Conservation (phyloP, 2,329 filamentous ascomycete genomes). For the Beauveria rudraprayagi region DNA sequence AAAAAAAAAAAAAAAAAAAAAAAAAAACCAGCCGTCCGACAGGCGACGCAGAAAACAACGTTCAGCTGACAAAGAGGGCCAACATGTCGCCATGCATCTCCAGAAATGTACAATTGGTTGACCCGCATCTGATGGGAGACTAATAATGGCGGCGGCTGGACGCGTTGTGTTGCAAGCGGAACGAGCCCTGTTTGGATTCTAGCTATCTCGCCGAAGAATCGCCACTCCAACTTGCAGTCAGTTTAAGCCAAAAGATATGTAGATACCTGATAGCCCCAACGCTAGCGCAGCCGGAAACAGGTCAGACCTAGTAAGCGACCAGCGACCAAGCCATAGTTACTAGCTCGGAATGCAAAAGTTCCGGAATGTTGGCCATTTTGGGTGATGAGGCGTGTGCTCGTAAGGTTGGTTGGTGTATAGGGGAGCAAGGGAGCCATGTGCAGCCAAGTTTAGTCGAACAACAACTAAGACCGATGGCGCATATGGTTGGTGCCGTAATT, state of each 20-base stretch:
- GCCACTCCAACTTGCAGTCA: neutral
- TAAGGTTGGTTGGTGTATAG: neutral
- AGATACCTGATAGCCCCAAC: neutral
- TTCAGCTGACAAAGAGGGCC: neutral
- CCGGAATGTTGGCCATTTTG: constrained; percentile 1
- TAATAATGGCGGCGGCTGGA: neutral
- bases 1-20: no score
- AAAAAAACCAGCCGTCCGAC: no score
- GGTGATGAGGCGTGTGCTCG: neutral
- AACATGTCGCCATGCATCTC: constrained; percentile 6
- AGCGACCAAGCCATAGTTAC: neutral
- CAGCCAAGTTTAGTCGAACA: neutral
- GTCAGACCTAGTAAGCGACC: neutral
- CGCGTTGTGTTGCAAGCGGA: neutral
- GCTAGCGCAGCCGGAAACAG: neutral
- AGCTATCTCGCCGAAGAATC: neutral
- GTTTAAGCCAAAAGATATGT: neutral
- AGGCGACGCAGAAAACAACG: no score
- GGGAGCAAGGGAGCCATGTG: neutral
- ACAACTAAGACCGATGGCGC: neutral
- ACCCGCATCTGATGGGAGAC: neutral
- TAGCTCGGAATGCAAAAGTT: constrained; percentile 3
- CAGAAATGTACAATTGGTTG: constrained; percentile 3
- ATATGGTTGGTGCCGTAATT: neutral
- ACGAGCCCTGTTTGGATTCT: no score